Evolutionary conservation across 2,329 filamentous ascomycete species (phyloP), one percentile per base, ranked within the genome.

Genomic region (Scopulariopsis brevicaulis): DNA sequence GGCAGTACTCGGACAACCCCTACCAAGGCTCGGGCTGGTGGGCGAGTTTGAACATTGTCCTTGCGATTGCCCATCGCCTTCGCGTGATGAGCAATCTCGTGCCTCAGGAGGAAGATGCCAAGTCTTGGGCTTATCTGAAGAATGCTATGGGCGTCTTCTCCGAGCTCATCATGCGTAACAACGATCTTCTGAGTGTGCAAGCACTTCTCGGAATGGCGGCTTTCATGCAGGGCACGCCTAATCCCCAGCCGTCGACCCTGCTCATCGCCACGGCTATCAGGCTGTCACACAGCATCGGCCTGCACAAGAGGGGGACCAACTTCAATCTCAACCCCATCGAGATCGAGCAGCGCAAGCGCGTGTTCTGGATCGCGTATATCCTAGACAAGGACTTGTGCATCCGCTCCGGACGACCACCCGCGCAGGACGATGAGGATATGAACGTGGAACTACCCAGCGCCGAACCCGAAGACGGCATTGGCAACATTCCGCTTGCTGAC

Each of bases 21-120:
- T 97, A 96, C 64, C 86, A 96, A 68, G 92, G 93, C 32, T 95
- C 91, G 6, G 94, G 94, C 3, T 99, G 94, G 94, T 99, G 94
- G 93, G 94, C 94, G 5, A 96, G 91, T 71, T 79, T 99, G 65
- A 99, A 99, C 65, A 87, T 96, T 60, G 90, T 88, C 1, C 74
- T 99, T 58, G 94, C 93, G n/a, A 95, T 96, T 64, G 88, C 93
- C 5, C 90, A 96, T 68, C 83, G 94, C 48, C 77, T 99, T 66
- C 86, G 94, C 12, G 90, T 96, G 24, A 96, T 96, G 91, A 96
- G 90, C 74, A 94, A 96, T 66, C 76, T 96, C 10, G 90, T 96
- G 0, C 87, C 91, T 1, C 84, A 89, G 62, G 91, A 96, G 62
- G 93, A 97, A 68, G 94, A 97, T 64, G 85, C 92, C 57, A 95